Evolutionary conservation across 371 early-diverging fungal genomes (phyloP).

Genomic region (Zychaea mexicana): DNA sequence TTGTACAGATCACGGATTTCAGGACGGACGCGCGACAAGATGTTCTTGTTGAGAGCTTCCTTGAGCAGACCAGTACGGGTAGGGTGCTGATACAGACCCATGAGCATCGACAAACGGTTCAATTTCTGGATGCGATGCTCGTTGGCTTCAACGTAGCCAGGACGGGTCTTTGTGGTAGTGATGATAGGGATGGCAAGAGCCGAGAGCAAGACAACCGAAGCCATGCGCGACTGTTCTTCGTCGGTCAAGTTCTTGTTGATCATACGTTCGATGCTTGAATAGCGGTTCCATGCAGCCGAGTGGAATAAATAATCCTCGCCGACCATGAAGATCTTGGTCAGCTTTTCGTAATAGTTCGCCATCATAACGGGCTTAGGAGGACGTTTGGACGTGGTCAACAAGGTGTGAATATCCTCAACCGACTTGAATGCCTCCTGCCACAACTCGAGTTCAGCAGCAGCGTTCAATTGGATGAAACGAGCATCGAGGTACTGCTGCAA

Average conservation of each 20-base stretch:
- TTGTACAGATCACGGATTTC: slow-evolving; percentile 93
- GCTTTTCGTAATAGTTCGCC: slow-evolving; percentile 97
- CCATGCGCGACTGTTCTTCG: slow-evolving; percentile 80
- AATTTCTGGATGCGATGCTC: slow-evolving; percentile 85
- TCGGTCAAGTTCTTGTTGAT: slow-evolving; percentile 72
- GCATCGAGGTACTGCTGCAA: slow-evolving; percentile 95
- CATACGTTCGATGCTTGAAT: slow-evolving; percentile 80
- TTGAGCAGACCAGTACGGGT: slow-evolving; percentile 89
- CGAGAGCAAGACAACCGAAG: slow-evolving; percentile 89
- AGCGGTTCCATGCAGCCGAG: slow-evolving; percentile 95
- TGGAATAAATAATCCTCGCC: slow-evolving; percentile 97
- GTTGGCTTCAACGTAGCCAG: slow-evolving; percentile 70
- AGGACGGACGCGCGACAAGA: slow-evolving; percentile 85
- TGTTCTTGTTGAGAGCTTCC: slow-evolving; percentile 86
- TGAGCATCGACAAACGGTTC: slow-evolving; percentile 84
- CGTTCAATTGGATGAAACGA: slow-evolving; percentile 94
- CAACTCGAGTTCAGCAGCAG: slow-evolving; percentile 93
- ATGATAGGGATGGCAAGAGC: slow-evolving; percentile 91
- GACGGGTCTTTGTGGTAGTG: slow-evolving; percentile 76
- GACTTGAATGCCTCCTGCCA: slow-evolving; percentile 99
- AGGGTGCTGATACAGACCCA: slow-evolving; percentile 85
- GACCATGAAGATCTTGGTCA: slow-evolving; percentile 94
- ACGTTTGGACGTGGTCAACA: slow-evolving; percentile 89
- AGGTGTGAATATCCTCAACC: slow-evolving; percentile 95
- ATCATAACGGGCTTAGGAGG: slow-evolving; percentile 92